phyloP scores from a whole-genome alignment of 306 rosid species.

The Vigna angularis region DNA sequence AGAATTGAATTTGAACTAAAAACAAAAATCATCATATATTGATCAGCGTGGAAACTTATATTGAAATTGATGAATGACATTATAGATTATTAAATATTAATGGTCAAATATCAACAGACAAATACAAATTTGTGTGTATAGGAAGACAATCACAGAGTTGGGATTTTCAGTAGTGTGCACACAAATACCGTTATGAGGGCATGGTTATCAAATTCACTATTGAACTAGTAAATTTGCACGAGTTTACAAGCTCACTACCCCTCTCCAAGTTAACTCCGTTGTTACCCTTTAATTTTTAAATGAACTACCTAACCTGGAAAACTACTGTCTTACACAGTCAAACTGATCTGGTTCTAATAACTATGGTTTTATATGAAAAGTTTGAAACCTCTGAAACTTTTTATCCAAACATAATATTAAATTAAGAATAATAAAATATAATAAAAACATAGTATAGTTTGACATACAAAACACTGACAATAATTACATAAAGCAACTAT shows the following conservation, averaged over 20 bases:
- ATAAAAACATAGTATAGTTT: too few relatives aligned
- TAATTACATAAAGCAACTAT: neutral
- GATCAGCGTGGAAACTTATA: neutral
- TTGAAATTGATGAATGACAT: neutral
- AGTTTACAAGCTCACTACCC: too few relatives aligned
- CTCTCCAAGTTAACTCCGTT: too few relatives aligned
- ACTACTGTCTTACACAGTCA: neutral
- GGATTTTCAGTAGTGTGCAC: neutral
- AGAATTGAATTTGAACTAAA: constrained; percentile 91
- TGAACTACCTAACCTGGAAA: too few relatives aligned
- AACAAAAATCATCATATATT: constrained; percentile 34
- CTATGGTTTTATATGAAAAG: neutral
- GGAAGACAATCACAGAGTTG: neutral
- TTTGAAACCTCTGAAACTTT: neutral
- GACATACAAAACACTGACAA: neutral
- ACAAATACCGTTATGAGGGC: neutral
- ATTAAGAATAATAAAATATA: neutral
- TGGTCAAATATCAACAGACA: neutral
- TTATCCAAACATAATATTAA: neutral
- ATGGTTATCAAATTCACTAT: too few relatives aligned
- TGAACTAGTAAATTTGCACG: too few relatives aligned
- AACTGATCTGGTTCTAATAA: too few relatives aligned
- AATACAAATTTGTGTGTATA: neutral
- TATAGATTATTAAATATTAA: neutral
- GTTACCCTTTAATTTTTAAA: too few relatives aligned